phyloP scores from a whole-genome alignment of 2,329 filamentous ascomycete species.

The Biscogniauxia sp. region DNA sequence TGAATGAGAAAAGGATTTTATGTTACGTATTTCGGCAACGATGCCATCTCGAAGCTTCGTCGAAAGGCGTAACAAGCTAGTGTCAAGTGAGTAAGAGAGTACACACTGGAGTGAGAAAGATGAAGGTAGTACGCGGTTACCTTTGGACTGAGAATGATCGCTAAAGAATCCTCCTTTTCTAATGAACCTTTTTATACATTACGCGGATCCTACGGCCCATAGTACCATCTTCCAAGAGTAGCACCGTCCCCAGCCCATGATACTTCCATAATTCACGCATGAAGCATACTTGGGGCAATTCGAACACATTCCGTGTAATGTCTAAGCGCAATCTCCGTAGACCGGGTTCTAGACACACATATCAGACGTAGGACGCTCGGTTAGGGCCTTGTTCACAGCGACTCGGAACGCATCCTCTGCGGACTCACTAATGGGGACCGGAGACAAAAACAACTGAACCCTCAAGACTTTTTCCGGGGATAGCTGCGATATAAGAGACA shows the following conservation, averaged over 20 bases:
- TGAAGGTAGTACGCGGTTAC: too few relatives aligned
- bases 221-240: too few relatives aligned
- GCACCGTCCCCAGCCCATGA: too few relatives aligned
- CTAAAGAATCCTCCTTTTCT: too few relatives aligned
- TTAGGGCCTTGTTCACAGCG: neutral
- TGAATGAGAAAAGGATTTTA: conserved; percentile 1
- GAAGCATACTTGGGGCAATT: neutral
- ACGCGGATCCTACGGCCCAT: too few relatives aligned
- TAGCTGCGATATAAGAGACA: conserved; percentile 1
- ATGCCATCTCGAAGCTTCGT: neutral
- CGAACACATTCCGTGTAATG: conserved; percentile 6
- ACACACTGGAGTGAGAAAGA: too few relatives aligned
- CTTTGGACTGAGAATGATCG: too few relatives aligned
- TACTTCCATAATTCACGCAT: too few relatives aligned
- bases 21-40: neutral
- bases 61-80: conserved; percentile 1
- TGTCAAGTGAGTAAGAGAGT: too few relatives aligned
- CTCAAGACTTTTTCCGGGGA: neutral
- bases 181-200: too few relatives aligned
- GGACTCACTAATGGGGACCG: too few relatives aligned
- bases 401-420: too few relatives aligned
- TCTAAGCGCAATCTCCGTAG: conserved; percentile 3
- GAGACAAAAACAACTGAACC: conserved; percentile 2
- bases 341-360: conserved; percentile 3
- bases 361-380: conserved; percentile 2